phyloP scores from a whole-genome alignment of 805 yeast genomes.

The Lipomyces spencermartinsiae region DNA sequence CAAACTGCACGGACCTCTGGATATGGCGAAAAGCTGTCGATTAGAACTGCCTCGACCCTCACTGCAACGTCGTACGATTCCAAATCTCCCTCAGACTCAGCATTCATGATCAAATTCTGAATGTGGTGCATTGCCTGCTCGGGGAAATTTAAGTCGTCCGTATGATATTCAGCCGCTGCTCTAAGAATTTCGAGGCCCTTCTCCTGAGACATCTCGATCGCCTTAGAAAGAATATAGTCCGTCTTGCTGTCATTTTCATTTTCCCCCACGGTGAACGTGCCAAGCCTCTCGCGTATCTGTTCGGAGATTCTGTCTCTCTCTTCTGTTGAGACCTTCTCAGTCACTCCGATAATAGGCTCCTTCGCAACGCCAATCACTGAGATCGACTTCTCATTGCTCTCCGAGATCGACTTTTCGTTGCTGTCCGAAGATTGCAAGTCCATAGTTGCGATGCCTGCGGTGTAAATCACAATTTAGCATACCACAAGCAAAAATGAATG shows the following conservation, averaged over 20 bases:
- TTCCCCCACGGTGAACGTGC: too few relatives aligned
- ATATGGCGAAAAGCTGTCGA: constrained; percentile 56
- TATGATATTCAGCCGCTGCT: constrained; percentile 50
- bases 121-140: constrained; percentile 42
- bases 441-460: too few relatives aligned
- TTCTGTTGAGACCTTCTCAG: too few relatives aligned
- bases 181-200: constrained; percentile 50
- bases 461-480: too few relatives aligned
- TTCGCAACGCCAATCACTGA: too few relatives aligned
- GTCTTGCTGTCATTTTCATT: background rate
- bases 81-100: constrained; percentile 15
- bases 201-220: constrained; percentile 46
- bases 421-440: too few relatives aligned
- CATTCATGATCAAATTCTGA: constrained; percentile 11
- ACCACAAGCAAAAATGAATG: too few relatives aligned
- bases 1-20: constrained; percentile 57
- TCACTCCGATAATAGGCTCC: too few relatives aligned
- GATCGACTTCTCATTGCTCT: too few relatives aligned
- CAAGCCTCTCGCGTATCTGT: too few relatives aligned
- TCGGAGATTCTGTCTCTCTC: too few relatives aligned
- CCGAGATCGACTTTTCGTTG: too few relatives aligned
- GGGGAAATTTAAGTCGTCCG: constrained; percentile 55
- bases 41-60: constrained; percentile 53
- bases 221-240: constrained; percentile 52
- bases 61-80: constrained; percentile 44